Evolutionary conservation across 1,284 basidiomycete species (phyloP).

Genomic region (Erythrobasidium hasegawianum): DNA sequence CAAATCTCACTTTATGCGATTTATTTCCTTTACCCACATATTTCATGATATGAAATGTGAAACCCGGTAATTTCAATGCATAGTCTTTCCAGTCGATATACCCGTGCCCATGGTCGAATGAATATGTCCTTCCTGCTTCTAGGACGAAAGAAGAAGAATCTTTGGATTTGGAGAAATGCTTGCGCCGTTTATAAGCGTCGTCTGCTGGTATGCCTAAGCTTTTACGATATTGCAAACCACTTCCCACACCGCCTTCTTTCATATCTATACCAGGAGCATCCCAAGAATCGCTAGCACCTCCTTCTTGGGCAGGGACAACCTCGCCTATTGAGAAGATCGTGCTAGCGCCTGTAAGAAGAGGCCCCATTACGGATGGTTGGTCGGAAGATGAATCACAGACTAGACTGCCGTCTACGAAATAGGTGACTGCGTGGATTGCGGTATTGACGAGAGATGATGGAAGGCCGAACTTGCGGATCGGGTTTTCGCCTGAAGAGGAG

Average conservation of each 20-base stretch:
- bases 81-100: background rate
- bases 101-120: background rate
- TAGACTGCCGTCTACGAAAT: background rate
- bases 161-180: background rate
- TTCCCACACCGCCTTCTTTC: background rate
- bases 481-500: conserved; percentile 5
- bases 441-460: background rate
- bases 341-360: background rate
- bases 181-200: background rate
- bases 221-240: background rate
- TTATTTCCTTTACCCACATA: background rate
- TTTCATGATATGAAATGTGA: background rate
- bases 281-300: background rate
- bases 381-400: background rate
- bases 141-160: background rate
- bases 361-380: background rate
- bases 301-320: background rate
- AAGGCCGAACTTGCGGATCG: background rate
- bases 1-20: background rate
- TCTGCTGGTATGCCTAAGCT: background rate
- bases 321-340: background rate
- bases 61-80: background rate
- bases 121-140: background rate
- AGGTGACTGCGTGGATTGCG: background rate
- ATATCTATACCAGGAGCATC: background rate